Percentiles rank a stretch among this genome's conserved stretches.
phyloP scores from a whole-genome alignment of 192 early-diverging fungal genomes.

The Coemansia sp. region DNA sequence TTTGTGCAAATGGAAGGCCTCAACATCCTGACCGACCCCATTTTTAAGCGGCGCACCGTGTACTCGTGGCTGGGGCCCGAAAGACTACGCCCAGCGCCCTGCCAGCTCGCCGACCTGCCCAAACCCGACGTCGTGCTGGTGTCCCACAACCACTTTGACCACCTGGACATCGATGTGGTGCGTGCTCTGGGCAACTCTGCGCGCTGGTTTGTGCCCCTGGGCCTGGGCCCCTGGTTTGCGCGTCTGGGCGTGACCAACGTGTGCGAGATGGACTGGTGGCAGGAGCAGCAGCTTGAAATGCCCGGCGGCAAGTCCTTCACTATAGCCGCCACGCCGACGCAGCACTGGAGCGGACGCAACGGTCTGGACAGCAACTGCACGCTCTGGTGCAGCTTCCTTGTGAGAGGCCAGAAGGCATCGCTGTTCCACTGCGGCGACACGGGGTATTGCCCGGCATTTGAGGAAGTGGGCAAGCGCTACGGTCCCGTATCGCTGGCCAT shows the following conservation, averaged over 20 bases:
- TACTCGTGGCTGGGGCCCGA: constrained; percentile 65
- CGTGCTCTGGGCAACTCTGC: constrained; percentile 53
- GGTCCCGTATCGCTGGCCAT: constrained; percentile 70
- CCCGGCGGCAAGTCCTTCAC: constrained; percentile 5
- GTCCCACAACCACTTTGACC: constrained; percentile 90
- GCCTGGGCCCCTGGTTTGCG: constrained; percentile 68
- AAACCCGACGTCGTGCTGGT: constrained; percentile 74
- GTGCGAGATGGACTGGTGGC: constrained; percentile 79
- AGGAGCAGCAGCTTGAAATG: constrained; percentile 30
- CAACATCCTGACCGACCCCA: constrained; percentile 75
- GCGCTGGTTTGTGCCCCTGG: constrained; percentile 76
- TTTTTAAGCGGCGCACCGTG: constrained; percentile 70
- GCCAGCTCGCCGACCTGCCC: constrained; percentile 63
- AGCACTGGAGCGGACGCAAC: constrained; percentile 66
- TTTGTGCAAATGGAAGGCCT: constrained; percentile 66
- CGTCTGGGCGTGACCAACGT: constrained; percentile 55
- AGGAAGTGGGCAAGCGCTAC: constrained; percentile 68
- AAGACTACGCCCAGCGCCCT: constrained; percentile 64
- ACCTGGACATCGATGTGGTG: constrained; percentile 70
- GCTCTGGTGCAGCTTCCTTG: constrained; percentile 74
- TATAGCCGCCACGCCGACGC: constrained; percentile 45
- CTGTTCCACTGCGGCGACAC: constrained; percentile 64
- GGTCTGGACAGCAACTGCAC: constrained; percentile 67
- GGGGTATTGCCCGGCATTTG: constrained; percentile 86
- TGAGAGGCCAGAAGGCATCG: constrained; percentile 31